Percentiles rank a stretch among this genome's conserved stretches.
Conservation (phyloP, 768 basidiomycete genomes). For the Kwoniella europaea region DNA sequence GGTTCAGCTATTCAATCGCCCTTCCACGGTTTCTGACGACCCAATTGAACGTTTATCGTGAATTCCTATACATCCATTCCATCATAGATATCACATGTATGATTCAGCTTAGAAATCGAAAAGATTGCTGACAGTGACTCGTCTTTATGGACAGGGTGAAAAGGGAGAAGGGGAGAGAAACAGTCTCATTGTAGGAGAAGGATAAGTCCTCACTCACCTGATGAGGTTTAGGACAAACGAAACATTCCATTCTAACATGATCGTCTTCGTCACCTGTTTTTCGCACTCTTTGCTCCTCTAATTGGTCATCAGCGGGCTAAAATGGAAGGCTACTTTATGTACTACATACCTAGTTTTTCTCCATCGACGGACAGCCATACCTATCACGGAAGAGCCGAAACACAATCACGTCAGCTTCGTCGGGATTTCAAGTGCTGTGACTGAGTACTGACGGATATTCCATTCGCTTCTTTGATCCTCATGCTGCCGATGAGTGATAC, state of each 20-base stretch:
- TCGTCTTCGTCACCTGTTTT: conserved; percentile 3
- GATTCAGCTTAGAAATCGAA: no score
- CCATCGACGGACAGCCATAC: conserved; percentile 17
- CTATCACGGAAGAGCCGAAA: background rate
- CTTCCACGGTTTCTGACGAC: conserved; percentile 22
- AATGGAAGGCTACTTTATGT: background rate
- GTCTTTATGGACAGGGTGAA: no score
- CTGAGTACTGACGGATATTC: conserved; percentile 3
- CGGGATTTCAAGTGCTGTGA: background rate
- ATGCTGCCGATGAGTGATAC: background rate
- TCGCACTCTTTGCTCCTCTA: conserved; percentile 14
- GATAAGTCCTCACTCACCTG: conserved; percentile 1
- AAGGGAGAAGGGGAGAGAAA: no score
- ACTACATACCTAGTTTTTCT: conserved; percentile 16
- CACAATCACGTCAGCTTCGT: background rate
- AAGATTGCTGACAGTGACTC: no score
- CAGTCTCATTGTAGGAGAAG: background rate
- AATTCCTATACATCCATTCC: conserved; percentile 6
- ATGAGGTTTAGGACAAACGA: conserved; percentile 9
- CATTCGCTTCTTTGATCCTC: conserved; percentile 18
- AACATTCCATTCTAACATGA: conserved; percentile 10
- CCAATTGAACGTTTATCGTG: conserved; percentile 13
- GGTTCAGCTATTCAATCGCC: conserved; percentile 22
- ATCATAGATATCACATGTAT: background rate
- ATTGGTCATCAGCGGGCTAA: background rate